Evolutionary conservation across 2,329 filamentous ascomycete genomes (phyloP).

Genomic region (Arachnomyces sp.): DNA sequence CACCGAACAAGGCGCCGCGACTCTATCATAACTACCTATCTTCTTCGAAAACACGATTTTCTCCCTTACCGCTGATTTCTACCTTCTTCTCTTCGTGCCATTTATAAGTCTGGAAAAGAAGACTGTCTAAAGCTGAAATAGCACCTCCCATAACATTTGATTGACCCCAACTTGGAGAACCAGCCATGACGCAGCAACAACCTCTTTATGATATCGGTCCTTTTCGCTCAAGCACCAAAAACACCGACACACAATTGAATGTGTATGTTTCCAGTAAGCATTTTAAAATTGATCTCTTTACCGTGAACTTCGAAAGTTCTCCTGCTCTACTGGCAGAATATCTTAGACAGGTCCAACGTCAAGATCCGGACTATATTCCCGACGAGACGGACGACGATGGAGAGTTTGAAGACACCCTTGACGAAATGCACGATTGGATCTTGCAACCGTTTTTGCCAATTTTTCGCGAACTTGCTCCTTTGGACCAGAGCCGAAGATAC

Average conservation of each 20-base stretch:
- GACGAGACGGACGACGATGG: conserved; percentile 4
- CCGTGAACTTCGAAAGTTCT: conserved; percentile 8
- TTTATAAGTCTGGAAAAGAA: too few relatives aligned
- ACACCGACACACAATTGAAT: conserved; percentile 12
- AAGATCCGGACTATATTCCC: conserved; percentile 10
- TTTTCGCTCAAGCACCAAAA: conserved; percentile 7
- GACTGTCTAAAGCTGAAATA: too few relatives aligned
- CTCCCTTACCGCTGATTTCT: too few relatives aligned
- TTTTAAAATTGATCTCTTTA: conserved; percentile 11
- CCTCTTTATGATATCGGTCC: conserved; percentile 8
- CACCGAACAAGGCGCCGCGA: too few relatives aligned
- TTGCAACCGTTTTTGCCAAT: conserved; percentile 11
- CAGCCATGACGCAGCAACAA: conserved; percentile 1
- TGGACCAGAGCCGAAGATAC: conserved; percentile 7
- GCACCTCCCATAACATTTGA: too few relatives aligned
- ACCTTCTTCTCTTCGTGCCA: too few relatives aligned
- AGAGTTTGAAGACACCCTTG: conserved; percentile 11
- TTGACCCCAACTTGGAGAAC: too few relatives aligned
- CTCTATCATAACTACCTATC: too few relatives aligned
- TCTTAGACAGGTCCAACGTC: conserved; percentile 9
- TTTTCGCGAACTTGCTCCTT: conserved; percentile 7
- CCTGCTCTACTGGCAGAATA: conserved; percentile 10
- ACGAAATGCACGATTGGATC: conserved; percentile 10
- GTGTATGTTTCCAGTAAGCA: conserved; percentile 11
- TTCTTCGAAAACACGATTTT: too few relatives aligned